These are phyloP conservation scores for Cercis canadensis DNA, from an alignment of 306 rosid species.

Conservation along the genomic window DNA sequence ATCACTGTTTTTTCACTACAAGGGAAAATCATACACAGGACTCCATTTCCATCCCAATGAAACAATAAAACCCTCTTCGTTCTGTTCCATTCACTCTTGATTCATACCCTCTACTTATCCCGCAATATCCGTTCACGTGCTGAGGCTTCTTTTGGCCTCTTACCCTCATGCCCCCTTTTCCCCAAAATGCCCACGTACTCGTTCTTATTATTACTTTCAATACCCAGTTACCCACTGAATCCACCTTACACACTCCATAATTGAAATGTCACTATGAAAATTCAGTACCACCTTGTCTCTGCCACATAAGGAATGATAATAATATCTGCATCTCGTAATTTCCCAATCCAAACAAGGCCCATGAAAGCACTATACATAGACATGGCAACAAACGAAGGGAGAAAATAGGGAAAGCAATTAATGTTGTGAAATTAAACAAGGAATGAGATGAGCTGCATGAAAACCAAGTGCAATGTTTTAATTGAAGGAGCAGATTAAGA, in stretches of 20 bases:
- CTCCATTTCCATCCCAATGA: too few species aligned
- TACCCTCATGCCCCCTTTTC: constrained; percentile 18
- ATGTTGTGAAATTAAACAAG: too few species aligned
- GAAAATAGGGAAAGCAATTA: too few species aligned
- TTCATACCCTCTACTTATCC: constrained; percentile 49
- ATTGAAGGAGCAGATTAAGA: background rate
- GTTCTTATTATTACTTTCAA: constrained; percentile 35
- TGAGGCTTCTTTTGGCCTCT: constrained; percentile 27
- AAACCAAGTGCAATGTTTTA: too few species aligned
- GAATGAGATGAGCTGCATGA: too few species aligned
- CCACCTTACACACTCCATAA: constrained; percentile 21
- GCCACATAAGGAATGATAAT: background rate
- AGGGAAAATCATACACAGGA: constrained; percentile 12
- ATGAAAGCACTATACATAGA: background rate
- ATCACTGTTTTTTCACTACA: background rate
- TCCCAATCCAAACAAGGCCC: background rate
- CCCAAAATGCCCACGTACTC: constrained; percentile 42
- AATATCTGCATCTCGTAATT: background rate
- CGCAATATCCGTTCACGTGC: constrained; percentile 71
- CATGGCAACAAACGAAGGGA: too few species aligned
- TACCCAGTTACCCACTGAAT: constrained; percentile 32
- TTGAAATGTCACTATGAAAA: constrained; percentile 40
- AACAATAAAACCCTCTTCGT: background rate
- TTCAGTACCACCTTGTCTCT: constrained; percentile 33
- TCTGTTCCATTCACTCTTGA: background rate